Evolutionary conservation across 2,329 filamentous ascomycete species (phyloP), one percentile per base, ranked within the genome.

Genomic region (Tothia fuscella): DNA sequence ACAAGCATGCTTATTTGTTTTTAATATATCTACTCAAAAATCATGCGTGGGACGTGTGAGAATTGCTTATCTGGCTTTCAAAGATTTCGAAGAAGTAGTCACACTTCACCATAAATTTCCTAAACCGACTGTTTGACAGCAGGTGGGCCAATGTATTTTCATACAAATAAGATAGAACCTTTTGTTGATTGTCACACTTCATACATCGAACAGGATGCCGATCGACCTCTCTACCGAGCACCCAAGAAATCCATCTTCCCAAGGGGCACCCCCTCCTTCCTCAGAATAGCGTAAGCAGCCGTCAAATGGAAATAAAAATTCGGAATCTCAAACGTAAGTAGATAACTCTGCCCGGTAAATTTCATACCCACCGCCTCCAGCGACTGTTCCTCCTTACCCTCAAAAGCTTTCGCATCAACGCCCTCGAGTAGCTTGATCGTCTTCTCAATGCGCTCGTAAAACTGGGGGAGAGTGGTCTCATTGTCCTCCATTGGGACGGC

Each of bases 301-400:
- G 57, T 66, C 12, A 73, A 48, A 53, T 82, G 79, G 58, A 82
- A 83, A 61, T 67, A 79, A 49, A 80, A 57, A 51, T 81, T 79
- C 17, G 78, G 76, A 32, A 76, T 42, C 3, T 59, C 64, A 54
- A 68, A 74, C 3, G 58, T 58, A 30, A 58, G 52, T 17, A 72
- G 51, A 52, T 74, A 80, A 2, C 61, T 51, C 45, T 60, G 48
- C 0, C 57, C 65, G 2, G 60, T 60, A 12, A 70, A 64, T 43
- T 61, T 62, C 26, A 71, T 45, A 4, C 56, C 46, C 6, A 71
- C 51, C 17, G 24, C 30, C 4, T 35, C 46, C 6, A 71, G 50
- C 17, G 24, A 20, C 4, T 35, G 39, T 3, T 9, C 24, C 46
- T 66, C 58, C 40, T 59, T 61, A 4, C 59, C 65, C 20, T 68